Evolutionary conservation across 202 grass and related monocot species (phyloP).

Genomic region (Dendrocalamus latiflorus): DNA sequence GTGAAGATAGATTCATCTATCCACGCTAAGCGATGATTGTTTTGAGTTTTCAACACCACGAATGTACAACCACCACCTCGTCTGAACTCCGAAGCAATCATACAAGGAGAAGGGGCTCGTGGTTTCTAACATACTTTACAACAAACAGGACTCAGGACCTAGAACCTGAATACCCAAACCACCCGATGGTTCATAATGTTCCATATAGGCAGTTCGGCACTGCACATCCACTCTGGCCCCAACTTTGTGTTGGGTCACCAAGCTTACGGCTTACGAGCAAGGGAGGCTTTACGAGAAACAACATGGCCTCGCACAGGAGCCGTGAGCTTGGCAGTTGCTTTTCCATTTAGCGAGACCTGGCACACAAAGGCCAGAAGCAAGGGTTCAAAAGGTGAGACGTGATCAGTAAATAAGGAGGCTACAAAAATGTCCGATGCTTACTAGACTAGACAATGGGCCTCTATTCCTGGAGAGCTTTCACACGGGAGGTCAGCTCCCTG

Average conservation of each 20-base stretch:
- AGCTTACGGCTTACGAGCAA: neutral
- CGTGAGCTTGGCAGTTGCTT: too few species aligned
- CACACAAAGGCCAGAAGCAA: neutral
- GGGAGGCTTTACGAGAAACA: too few species aligned
- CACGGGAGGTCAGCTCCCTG: slow-evolving; percentile 68
- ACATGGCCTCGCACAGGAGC: too few species aligned
- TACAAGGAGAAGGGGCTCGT: neutral
- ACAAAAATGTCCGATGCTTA: neutral
- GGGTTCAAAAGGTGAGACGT: neutral
- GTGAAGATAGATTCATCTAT: neutral
- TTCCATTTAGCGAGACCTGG: too few species aligned
- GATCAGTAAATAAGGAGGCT: neutral
- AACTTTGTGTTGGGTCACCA: neutral
- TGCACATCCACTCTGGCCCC: neutral
- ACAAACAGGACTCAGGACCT: neutral
- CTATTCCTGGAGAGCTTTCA: slow-evolving; percentile 76
- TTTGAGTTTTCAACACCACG: neutral
- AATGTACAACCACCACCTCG: neutral
- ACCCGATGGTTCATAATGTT: neutral
- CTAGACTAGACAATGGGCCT: neutral
- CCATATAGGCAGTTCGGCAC: neutral
- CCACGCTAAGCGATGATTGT: neutral
- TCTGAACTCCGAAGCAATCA: neutral
- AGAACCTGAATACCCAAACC: neutral
- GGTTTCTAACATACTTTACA: neutral